Evolutionary conservation across 768 basidiomycete genomes (phyloP), one percentile per base, ranked within the genome.

Genomic region (Trametes villosa): DNA sequence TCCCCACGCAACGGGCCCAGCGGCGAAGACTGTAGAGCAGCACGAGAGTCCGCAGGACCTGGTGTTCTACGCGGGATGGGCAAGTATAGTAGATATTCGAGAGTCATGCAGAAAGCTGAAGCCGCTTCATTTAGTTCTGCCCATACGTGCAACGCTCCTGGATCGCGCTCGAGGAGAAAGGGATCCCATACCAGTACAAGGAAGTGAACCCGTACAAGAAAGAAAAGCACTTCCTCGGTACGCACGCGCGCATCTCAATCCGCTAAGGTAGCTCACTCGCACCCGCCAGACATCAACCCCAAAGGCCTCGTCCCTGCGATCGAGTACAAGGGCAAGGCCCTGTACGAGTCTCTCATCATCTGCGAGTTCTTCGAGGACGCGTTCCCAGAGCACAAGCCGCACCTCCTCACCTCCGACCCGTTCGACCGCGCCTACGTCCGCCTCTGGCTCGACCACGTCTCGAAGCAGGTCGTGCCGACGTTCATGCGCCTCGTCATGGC

Each of bases 141-240:
- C 44, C 44, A 15, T 45, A 45, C 24, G 44, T 82, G 22, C 84
- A 86, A 68, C 78, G 88, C 11, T 75, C 77, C 13, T 90, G 88
- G 89, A 85, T 89, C 52, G 72, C 81, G 0, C 76, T 90, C 4
- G 87, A 91, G 67, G 88, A 89, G 68, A 82, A 79, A 54, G 81
- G 81, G 0, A 83, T 89, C 29, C 83, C 83, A 1, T 90, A 89
- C 66, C 85, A 86, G 62, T 88, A 87, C 69, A 80, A 81, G 59
- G 85, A 88, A 68, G 79, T 85, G 22, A 86, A 88, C 71, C 86
- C 87, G 2, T 89, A 89, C 77, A 86, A 86, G 73, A 89, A 88
- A 65, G 84, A 84, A 66, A 72, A 78, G 17, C 77, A 82, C 41
- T 85, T 84, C 67, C 74, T 85, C 30, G 80, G 83, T 82, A 60